Evolutionary conservation across 345 rosid genomes (phyloP).

Genomic region (Physaria fendleri): DNA sequence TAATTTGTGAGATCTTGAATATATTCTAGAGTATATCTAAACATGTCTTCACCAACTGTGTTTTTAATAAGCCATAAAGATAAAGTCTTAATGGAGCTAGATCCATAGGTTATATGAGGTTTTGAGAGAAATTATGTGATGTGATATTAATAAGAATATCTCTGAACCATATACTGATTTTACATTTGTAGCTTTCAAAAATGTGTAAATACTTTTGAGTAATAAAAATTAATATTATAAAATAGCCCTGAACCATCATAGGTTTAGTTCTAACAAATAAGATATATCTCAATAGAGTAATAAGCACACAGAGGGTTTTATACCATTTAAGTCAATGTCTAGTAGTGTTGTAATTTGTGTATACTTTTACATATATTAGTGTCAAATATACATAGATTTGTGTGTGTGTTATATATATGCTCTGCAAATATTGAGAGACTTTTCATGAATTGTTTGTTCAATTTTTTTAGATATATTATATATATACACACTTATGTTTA

Average conservation of each 20-base stretch:
- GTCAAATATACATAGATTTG: neutral
- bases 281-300: constrained; percentile 11
- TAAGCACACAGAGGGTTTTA: constrained; percentile 11
- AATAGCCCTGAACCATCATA: constrained; percentile 13
- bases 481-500: neutral
- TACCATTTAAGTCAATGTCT: constrained; percentile 19
- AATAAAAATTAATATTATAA: neutral
- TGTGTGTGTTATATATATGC: neutral
- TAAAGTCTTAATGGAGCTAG: neutral
- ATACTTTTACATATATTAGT: neutral
- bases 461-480: neutral
- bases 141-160: constrained; percentile 16
- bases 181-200: neutral
- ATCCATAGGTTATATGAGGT: neutral
- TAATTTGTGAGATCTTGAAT: neutral
- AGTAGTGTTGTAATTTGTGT: neutral
- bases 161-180: constrained; percentile 9
- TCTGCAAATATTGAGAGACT: neutral
- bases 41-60: neutral
- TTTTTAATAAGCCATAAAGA: neutral
- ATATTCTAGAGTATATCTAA: neutral
- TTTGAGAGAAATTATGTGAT: constrained; percentile 4
- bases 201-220: neutral
- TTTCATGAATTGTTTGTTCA: neutral
- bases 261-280: constrained; percentile 15